These are phyloP conservation scores for Brassica hybrid DNA, from an alignment of 441 rosid genomes.

Conservation along the genomic window DNA sequence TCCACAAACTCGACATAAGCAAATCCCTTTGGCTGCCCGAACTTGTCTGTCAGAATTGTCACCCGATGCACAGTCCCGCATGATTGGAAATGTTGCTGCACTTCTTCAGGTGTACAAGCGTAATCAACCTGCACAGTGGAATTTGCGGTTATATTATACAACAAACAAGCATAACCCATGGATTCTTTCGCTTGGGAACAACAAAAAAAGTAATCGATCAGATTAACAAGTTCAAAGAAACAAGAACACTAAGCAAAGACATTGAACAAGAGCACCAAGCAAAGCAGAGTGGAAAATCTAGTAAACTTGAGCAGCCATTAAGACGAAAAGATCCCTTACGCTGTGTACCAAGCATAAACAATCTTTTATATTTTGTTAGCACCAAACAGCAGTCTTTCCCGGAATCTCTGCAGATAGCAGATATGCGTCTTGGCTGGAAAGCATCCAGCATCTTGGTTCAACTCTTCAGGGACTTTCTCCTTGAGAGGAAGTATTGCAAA, in stretches of 20 bases:
- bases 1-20: constrained; percentile 94
- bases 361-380: constrained; percentile 33
- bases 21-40: constrained; percentile 93
- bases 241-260: constrained; percentile 13
- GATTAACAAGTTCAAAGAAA: constrained; percentile 5
- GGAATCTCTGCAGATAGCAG: constrained; percentile 50
- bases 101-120: constrained; percentile 96
- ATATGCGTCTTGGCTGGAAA: constrained; percentile 21
- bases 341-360: constrained; percentile 24
- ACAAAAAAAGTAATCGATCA: constrained; percentile 11
- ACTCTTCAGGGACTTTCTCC: constrained; percentile 20
- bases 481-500: not conserved
- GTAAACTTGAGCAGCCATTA: constrained; percentile 18
- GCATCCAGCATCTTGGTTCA: constrained; percentile 14
- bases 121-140: constrained; percentile 72
- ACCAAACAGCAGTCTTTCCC: constrained; percentile 62
- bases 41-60: constrained; percentile 89
- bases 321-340: constrained; percentile 27
- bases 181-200: not conserved
- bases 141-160: constrained; percentile 8
- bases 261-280: constrained; percentile 20
- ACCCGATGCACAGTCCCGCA: constrained; percentile 95
- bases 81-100: constrained; percentile 92
- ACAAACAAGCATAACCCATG: constrained; percentile 11
- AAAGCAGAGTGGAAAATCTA: constrained; percentile 29